phyloP scores from a whole-genome alignment of 345 rosid genomes.

The Barbarea vulgaris region DNA sequence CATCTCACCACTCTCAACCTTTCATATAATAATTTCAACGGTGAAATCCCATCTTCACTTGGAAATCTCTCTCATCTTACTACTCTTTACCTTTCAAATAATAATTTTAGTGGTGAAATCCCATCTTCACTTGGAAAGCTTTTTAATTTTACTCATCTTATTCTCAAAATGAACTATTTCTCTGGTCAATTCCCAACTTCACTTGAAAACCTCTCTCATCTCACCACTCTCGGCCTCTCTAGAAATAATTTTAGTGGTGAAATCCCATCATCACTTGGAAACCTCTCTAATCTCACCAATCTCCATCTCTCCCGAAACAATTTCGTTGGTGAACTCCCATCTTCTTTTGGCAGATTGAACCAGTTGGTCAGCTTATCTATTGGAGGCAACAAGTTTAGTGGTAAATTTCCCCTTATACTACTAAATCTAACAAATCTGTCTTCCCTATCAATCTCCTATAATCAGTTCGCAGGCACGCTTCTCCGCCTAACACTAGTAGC shows the following conservation, averaged over 20 bases:
- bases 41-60: no score
- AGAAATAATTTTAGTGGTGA: not conserved
- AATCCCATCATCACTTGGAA: not conserved
- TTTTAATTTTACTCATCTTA: no score
- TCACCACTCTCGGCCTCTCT: not conserved
- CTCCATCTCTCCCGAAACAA: not conserved
- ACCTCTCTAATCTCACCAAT: not conserved
- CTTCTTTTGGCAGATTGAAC: not conserved
- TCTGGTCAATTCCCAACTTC: not conserved
- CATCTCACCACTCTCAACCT: no score
- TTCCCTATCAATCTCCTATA: not conserved
- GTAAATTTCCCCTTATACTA: not conserved
- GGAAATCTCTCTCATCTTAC: no score
- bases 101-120: no score
- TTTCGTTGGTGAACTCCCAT: not conserved
- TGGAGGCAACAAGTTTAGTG: not conserved
- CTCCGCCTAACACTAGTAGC: not conserved
- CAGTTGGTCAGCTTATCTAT: not conserved
- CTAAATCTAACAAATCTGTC: conserved; percentile 2
- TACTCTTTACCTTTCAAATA: conserved; percentile 13
- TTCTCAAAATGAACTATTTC: no score
- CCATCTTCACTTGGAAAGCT: no score
- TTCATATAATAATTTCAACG: no score
- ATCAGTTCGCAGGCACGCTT: conserved; percentile 9
- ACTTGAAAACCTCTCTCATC: not conserved